Evolutionary conservation across 352 stramenopile species (phyloP).

Genomic region (Aphanomyces euteiches): DNA sequence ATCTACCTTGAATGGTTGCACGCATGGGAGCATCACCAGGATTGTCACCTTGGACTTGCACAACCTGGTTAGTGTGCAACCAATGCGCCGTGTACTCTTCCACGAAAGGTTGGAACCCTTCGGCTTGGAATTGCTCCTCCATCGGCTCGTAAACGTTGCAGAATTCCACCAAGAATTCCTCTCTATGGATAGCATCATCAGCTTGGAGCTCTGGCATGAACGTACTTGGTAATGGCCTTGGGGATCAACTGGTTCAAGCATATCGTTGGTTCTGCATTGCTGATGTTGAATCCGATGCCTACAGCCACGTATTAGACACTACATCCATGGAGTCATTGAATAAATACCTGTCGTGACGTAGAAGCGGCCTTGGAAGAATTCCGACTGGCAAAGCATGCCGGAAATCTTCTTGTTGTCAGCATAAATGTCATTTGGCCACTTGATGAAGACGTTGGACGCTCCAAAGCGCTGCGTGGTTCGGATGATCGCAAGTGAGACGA

Average conservation of each 20-base stretch:
- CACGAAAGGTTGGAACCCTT: conserved; percentile 85
- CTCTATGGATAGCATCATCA: conserved; percentile 39
- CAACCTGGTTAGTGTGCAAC: conserved; percentile 80
- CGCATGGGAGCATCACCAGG: conserved; percentile 35
- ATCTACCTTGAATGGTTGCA: conserved; percentile 29
- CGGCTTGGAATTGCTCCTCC: conserved; percentile 69
- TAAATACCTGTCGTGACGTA: conserved; percentile 72
- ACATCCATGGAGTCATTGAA: background rate
- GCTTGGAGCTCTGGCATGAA: conserved; percentile 14
- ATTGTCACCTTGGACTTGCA: conserved; percentile 59
- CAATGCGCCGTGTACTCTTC: conserved; percentile 75
- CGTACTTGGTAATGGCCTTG: conserved; percentile 74
- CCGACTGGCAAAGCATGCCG: conserved; percentile 86
- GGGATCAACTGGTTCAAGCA: conserved; percentile 81
- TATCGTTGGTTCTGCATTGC: conserved; percentile 78
- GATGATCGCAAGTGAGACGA: conserved; percentile 84
- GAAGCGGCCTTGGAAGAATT: conserved; percentile 76
- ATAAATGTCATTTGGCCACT: conserved; percentile 92
- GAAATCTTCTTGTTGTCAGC: conserved; percentile 85
- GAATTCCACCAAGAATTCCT: conserved; percentile 83
- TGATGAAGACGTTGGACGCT: conserved; percentile 70
- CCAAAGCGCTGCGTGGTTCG: conserved; percentile 33
- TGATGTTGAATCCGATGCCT: conserved; percentile 89
- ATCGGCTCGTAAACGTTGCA: conserved; percentile 86
- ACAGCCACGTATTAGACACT: background rate